These are phyloP conservation scores for Penicillium steckii DNA, from an alignment of 495 filamentous ascomycete species.

Conservation along the genomic window DNA sequence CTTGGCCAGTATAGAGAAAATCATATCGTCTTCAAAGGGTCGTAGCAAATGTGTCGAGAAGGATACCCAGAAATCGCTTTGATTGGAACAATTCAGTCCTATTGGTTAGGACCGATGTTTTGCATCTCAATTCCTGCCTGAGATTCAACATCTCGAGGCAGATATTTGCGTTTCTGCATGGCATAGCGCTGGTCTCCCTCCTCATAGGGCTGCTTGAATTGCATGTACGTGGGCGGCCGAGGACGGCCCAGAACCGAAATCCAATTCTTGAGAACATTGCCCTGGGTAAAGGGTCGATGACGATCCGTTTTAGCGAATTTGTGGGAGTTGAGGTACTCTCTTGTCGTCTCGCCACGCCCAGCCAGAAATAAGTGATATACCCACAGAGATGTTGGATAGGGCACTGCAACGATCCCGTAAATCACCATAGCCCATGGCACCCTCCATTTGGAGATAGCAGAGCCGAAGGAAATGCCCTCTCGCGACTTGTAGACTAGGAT, in stretches of 20 bases:
- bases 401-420: conserved; percentile 68
- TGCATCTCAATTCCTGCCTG: conserved; percentile 63
- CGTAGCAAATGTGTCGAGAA: neutral
- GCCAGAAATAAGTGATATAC: conserved; percentile 89
- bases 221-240: conserved; percentile 83
- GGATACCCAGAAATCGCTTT: neutral
- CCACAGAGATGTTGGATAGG: conserved; percentile 82
- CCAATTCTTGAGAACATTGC: conserved; percentile 75
- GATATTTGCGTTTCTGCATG: conserved; percentile 55
- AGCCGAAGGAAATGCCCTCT: conserved; percentile 61
- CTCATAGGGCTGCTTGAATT: conserved; percentile 75
- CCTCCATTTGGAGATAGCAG: conserved; percentile 64
- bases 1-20: neutral
- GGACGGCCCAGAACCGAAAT: conserved; percentile 77
- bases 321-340: conserved; percentile 92
- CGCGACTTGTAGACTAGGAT: conserved; percentile 66
- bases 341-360: conserved; percentile 86
- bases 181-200: conserved; percentile 84
- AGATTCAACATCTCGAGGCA: conserved; percentile 49
- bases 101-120: conserved; percentile 36
- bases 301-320: conserved; percentile 91
- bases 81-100: conserved; percentile 6
- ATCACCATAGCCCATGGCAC: conserved; percentile 89
- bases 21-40: conserved; percentile 1
- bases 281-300: conserved; percentile 87